Evolutionary conservation across 805 yeast genomes (phyloP), one percentile per base, ranked within the genome.

Genomic region (Candida nonsorbophila): DNA sequence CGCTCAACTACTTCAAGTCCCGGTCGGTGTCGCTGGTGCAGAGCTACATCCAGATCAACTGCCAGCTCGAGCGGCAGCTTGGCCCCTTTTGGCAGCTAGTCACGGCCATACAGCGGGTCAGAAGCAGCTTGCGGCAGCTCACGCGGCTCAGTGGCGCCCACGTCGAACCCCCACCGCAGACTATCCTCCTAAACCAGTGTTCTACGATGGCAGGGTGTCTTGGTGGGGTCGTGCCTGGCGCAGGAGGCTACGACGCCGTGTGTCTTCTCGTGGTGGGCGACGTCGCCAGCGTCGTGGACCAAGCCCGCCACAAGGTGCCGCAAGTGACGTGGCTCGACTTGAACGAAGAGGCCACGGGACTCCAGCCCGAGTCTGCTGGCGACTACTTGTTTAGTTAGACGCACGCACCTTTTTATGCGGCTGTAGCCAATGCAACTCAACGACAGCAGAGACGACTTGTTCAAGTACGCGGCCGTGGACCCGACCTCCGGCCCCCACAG

Each of bases 211-310:
- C 62, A 0, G 98, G 98, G 10, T 92, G 86, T 17, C 43, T 90
- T 12, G 94, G 95, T 0, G 97, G 95, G n/a, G 88, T 92, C 19
- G 95, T 92, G 3, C 98, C 98, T 0, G 98, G 98, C 2, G 98
- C 98, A 0, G 98, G 98, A 16, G 98, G 98, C 0, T 83, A 78
- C 49, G 98, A 92, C 61, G 98, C 98, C 1, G 74, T 92, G 12
- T 74, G 94, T 32, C 46, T 90, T 16, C 54, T 92, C 16, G 79
- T 81, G 3, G 65, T 72, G 2, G 74, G 70, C 16, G 46, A 54
- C 1, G 51, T 72, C 3, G 50, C 72, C 3, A 53, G 45, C 3
- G 36, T 42, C 7, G 61, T 60, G 11, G 36, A 49, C 57, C 7
- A 24, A 28, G 7, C 28, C 32, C 0, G 55, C 58, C 16, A 33